A percentile compares a stretch with the other conserved stretches of the same genome.
These are phyloP conservation scores for Kodamaea anthophila DNA, from an alignment of 1,139 yeast species.

Conservation along the genomic window DNA sequence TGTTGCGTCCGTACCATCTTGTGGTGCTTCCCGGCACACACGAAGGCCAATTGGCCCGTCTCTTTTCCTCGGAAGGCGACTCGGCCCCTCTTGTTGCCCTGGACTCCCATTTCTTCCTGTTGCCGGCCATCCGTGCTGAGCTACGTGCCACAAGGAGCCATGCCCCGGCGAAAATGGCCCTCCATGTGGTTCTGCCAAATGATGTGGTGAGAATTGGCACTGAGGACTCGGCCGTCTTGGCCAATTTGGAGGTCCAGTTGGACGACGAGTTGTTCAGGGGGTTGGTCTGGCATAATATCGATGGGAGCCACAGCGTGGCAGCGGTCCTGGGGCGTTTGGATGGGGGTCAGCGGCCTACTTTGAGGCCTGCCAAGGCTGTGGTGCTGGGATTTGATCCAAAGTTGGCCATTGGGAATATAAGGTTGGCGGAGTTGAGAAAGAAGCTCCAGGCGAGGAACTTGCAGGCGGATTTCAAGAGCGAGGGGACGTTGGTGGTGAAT, in stretches of 20 bases:
- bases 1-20: slow-evolving; percentile 72
- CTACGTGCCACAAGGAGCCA: slow-evolving; percentile 11
- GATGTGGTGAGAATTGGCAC: slow-evolving; percentile 49
- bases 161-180: slow-evolving; percentile 21
- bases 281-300: slow-evolving; percentile 78
- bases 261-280: slow-evolving; percentile 60
- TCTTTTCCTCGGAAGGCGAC: too few species aligned
- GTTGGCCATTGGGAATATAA: slow-evolving; percentile 83
- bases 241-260: slow-evolving; percentile 65
- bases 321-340: slow-evolving; percentile 72
- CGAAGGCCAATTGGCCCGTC: too few species aligned
- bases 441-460: slow-evolving; percentile 53
- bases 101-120: slow-evolving; percentile 26
- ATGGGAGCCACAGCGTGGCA: slow-evolving; percentile 77
- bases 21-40: slow-evolving; percentile 45
- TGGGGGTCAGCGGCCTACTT: too few species aligned
- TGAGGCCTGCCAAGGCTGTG: too few species aligned
- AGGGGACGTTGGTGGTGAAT: slow-evolving; percentile 86
- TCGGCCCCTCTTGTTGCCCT: too few species aligned
- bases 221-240: slow-evolving; percentile 35
- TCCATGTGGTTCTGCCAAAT: slow-evolving; percentile 33
- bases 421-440: slow-evolving; percentile 73
- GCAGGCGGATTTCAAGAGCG: slow-evolving; percentile 85
- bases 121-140: slow-evolving; percentile 30
- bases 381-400: slow-evolving; percentile 43